Conservation (phyloP, 257 asterid species). For the Jaltomata sinuosa region DNA sequence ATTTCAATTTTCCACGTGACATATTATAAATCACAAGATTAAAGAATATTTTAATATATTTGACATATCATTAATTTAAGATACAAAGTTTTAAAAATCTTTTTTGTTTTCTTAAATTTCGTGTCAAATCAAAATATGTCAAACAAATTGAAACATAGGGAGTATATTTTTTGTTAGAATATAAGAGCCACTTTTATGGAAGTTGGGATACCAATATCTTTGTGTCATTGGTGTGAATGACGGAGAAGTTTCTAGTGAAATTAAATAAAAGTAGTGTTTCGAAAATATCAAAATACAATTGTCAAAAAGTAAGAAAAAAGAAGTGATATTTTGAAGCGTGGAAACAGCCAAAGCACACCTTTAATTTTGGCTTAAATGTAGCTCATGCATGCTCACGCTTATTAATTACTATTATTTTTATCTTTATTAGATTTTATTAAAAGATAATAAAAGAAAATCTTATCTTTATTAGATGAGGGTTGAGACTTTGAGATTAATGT, state of each 20-base stretch:
- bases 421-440: background rate
- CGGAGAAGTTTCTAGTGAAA: background rate
- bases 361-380: background rate
- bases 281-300: background rate
- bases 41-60: too few relatives aligned
- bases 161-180: too few relatives aligned
- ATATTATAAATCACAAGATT: too few relatives aligned
- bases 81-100: too few relatives aligned
- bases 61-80: too few relatives aligned
- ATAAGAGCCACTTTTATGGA: too few relatives aligned
- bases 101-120: too few relatives aligned
- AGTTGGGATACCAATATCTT: background rate
- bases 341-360: background rate
- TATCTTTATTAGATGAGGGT: background rate
- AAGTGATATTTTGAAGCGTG: background rate
- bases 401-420: background rate
- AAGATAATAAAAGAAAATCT: background rate
- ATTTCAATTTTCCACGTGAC: too few relatives aligned
- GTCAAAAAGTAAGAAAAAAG: background rate
- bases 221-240: background rate
- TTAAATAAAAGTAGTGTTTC: background rate
- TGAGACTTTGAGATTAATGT: background rate
- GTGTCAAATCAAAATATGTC: too few relatives aligned
- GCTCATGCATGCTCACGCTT: background rate
- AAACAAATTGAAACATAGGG: too few relatives aligned